Evolutionary conservation across 2,329 filamentous ascomycete species (phyloP).

Genomic region (Aspergillus fumigatiaffinis): DNA sequence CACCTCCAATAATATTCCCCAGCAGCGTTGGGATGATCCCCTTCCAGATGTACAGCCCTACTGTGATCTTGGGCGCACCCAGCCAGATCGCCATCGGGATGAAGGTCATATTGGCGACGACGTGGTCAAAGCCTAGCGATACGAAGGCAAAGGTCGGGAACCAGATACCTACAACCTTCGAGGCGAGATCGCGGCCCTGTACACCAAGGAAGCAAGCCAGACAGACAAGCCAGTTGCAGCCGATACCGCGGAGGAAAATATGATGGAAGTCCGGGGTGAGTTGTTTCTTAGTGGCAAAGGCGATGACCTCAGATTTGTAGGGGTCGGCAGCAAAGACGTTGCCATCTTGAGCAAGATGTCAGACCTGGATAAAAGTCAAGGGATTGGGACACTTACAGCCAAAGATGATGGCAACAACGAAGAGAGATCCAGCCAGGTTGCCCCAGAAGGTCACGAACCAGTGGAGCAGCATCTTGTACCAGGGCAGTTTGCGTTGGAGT

Average conservation of each 20-base stretch:
- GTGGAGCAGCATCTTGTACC: conserved; percentile 35
- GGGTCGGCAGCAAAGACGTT: conserved; percentile 44
- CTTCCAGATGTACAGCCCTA: conserved; percentile 56
- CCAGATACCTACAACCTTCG: conserved; percentile 56
- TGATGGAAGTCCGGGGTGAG: conserved; percentile 48
- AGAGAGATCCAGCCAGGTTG: conserved; percentile 48
- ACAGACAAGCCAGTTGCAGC: conserved; percentile 58
- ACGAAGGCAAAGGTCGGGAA: conserved; percentile 55
- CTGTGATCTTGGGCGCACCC: conserved; percentile 41
- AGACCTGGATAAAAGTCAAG: neutral
- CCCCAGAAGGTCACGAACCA: conserved; percentile 49
- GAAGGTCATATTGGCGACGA: conserved; percentile 56
- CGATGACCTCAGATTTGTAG: conserved; percentile 43
- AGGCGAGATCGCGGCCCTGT: conserved; percentile 49
- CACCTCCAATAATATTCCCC: conserved; percentile 54
- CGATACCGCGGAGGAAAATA: conserved; percentile 54
- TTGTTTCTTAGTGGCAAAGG: conserved; percentile 48
- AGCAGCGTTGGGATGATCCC: conserved; percentile 51
- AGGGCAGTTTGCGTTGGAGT: conserved; percentile 40
- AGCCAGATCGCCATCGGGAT: conserved; percentile 51
- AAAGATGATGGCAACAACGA: conserved; percentile 47
- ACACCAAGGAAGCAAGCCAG: conserved; percentile 46
- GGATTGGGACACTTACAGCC: conserved; percentile 36
- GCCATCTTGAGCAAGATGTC: conserved; percentile 33
- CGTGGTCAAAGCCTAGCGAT: conserved; percentile 52